These are phyloP conservation scores for Penicillium malachiteum DNA, from an alignment of 495 filamentous ascomycete species.

Conservation along the genomic window DNA sequence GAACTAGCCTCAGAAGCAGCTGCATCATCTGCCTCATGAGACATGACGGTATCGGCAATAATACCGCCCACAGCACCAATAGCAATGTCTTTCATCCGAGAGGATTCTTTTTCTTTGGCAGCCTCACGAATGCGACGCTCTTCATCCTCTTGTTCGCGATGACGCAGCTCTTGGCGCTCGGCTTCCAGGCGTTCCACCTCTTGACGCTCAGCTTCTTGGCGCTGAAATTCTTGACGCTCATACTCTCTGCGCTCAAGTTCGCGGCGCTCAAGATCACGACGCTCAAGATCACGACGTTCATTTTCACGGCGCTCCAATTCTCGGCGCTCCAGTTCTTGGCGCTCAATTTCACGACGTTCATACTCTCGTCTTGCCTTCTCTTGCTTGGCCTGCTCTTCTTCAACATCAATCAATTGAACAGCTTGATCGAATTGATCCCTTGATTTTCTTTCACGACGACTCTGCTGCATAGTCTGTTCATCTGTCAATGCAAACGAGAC, in stretches of 20 bases:
- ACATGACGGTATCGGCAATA: constrained; percentile 39
- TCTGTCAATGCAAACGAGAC: constrained; percentile 50
- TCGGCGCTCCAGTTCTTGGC: background rate
- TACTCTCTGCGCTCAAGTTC: background rate
- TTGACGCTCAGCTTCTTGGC: constrained; percentile 6
- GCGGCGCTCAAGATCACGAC: constrained; percentile 14
- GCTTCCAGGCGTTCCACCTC: constrained; percentile 8
- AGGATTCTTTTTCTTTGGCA: constrained; percentile 25
- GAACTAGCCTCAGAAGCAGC: constrained; percentile 32
- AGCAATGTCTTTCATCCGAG: constrained; percentile 34
- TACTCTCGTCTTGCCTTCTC: constrained; percentile 8
- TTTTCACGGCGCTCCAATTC: constrained; percentile 3
- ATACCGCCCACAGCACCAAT: constrained; percentile 50
- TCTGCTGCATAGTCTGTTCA: constrained; percentile 38
- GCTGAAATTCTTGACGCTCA: background rate
- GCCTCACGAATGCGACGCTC: constrained; percentile 13
- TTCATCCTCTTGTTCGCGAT: constrained; percentile 19
- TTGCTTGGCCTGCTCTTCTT: constrained; percentile 17
- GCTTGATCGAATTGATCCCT: constrained; percentile 28
- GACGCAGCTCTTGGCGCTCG: constrained; percentile 20
- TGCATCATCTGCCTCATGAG: constrained; percentile 37
- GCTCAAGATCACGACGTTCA: background rate
- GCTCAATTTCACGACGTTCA: constrained; percentile 10
- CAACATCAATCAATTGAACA: constrained; percentile 35
- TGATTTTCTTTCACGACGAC: constrained; percentile 29